Evolutionary conservation across 495 filamentous ascomycete genomes (phyloP), one percentile per base, ranked within the genome.

Genomic region (Aspergillus mulundensis): DNA sequence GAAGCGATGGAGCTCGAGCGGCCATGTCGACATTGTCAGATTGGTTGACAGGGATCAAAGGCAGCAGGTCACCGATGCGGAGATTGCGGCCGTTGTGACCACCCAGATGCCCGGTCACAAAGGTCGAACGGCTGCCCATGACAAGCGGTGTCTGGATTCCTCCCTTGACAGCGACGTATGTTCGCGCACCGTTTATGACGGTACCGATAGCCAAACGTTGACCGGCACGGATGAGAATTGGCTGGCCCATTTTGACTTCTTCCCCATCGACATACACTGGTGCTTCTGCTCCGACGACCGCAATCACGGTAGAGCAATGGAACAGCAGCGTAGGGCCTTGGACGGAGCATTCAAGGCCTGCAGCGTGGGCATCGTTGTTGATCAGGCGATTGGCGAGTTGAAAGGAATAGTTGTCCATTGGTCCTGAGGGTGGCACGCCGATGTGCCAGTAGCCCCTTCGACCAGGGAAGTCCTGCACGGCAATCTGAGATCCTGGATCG

Each of bases 101-200:
- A 8, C 83, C 83, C 41, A 83, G 68, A 2, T 62, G 70, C 3
- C 83, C 69, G 32, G 75, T 69, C 3, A 81, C 79, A 16, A 73
- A 76, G 1, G 81, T 84, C 0, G 79, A 74, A 57, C 83, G 84
- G 20, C 79, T 82, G 5, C 81, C 81, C 61, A 84, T 81, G 62
- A 74, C 81, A 20, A 73, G 65, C 20, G 82, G 73, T 25, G 84
- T 70, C 16, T 68, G 65, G 5, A 78, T 78, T 0, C 83, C 82
- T 14, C 82, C 81, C 47, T 69, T 67, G n/a, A 84, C 66, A 5
- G 81, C 81, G 21, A 85, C 70, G 59, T 86, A 86, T 15, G 69
- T 70, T 41, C 81, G 71, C 45, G 75, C 81, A 1, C 80, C 81
- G 5, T 69, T 73, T 18, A 61, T 74, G 0, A 70, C 71, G 24